These are phyloP conservation scores for Russula olivacea DNA, from an alignment of 768 basidiomycete species.

Conservation along the genomic window DNA sequence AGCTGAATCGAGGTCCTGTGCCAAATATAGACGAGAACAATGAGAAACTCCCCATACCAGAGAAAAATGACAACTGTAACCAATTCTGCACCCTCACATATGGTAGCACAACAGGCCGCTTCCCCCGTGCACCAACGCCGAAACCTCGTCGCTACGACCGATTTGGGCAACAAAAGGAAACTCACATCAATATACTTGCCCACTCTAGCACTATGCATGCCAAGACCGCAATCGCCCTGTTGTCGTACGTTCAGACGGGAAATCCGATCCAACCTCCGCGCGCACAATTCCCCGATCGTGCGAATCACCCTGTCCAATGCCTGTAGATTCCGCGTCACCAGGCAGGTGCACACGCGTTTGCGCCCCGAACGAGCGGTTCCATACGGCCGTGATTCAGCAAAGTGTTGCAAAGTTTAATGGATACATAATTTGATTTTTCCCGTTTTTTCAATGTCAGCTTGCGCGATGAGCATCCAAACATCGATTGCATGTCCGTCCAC, in stretches of 20 bases:
- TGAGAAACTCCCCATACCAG: conserved; percentile 3
- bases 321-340: conserved; percentile 17
- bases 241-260: conserved; percentile 13
- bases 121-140: conserved; percentile 3
- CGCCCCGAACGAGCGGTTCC: conserved; percentile 8
- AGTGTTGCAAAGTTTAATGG: not conserved
- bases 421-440: conserved; percentile 13
- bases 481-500: not conserved
- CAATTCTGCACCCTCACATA: not conserved
- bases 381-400: conserved; percentile 2
- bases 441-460: conserved; percentile 14
- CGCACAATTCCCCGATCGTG: conserved; percentile 21
- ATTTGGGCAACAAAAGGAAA: conserved; percentile 19
- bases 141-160: conserved; percentile 12
- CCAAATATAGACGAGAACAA: conserved; percentile 24
- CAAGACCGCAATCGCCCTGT: conserved; percentile 10
- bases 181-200: conserved; percentile 24
- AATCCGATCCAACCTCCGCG: conserved; percentile 21
- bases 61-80: conserved; percentile 2
- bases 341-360: conserved; percentile 19
- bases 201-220: conserved; percentile 14
- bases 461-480: not conserved
- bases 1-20: conserved; percentile 12
- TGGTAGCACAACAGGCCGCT: conserved; percentile 6
- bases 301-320: conserved; percentile 14